A percentile compares a stretch with the other conserved stretches of the same genome.
phyloP scores from a whole-genome alignment of 78 protist species.

The Bigelowiella natans region DNA sequence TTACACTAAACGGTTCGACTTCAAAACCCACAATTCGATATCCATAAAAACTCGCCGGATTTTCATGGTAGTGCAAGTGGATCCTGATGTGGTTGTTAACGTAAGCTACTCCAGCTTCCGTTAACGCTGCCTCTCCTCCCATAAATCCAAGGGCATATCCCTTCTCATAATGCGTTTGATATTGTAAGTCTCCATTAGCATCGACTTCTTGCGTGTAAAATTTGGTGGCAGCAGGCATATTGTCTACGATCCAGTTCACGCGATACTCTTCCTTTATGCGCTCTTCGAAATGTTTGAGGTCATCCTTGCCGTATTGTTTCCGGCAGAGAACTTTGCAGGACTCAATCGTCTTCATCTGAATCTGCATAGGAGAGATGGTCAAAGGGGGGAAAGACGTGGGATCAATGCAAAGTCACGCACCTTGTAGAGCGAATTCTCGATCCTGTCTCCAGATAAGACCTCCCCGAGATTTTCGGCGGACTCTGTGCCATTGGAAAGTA shows the following conservation, averaged over 20 bases:
- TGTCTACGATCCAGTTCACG: slow-evolving; percentile 27
- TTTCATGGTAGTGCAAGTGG: slow-evolving; percentile 1
- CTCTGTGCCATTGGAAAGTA: too few species aligned
- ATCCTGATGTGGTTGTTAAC: slow-evolving; percentile 41
- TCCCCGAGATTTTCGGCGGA: slow-evolving; percentile 29
- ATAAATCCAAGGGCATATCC: slow-evolving; percentile 9
- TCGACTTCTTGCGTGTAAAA: not conserved
- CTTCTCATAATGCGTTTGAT: not conserved
- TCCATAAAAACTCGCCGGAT: not conserved
- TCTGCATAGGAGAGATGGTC: not conserved
- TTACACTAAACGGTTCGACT: slow-evolving; percentile 36
- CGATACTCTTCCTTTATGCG: slow-evolving; percentile 20
- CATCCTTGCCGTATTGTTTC: not conserved
- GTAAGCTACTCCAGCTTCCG: not conserved
- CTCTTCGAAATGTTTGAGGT: not conserved
- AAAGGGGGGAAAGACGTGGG: not conserved
- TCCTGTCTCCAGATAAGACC: slow-evolving; percentile 14
- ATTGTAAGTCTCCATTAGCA: not conserved
- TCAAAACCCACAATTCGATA: slow-evolving; percentile 63
- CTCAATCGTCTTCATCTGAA: not conserved
- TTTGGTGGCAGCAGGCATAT: slow-evolving; percentile 23
- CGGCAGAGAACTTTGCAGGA: slow-evolving; percentile 12
- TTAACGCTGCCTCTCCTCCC: not conserved
- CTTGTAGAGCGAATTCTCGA: slow-evolving; percentile 24
- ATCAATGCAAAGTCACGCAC: not conserved